A percentile compares a stretch with the other conserved stretches of the same genome.
phyloP scores from a whole-genome alignment of 306 rosid species.

The Phaseolus lunatus region DNA sequence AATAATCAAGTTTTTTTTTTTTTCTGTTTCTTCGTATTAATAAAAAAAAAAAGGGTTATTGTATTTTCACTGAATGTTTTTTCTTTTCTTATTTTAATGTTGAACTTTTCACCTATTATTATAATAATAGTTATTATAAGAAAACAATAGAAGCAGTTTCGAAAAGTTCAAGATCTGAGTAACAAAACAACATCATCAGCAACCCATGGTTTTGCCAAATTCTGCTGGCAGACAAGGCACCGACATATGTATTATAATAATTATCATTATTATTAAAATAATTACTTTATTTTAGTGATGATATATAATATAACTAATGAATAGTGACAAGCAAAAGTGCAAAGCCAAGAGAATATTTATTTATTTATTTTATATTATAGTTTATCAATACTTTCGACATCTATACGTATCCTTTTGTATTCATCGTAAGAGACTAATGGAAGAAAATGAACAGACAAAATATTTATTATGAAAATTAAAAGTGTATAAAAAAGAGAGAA shows the following conservation, averaged over 20 bases:
- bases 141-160: not conserved
- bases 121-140: no score
- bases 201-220: conserved; percentile 19
- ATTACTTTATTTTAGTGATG: not conserved
- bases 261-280: no score
- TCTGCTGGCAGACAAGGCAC: conserved; percentile 46
- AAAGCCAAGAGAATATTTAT: conserved; percentile 25
- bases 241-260: conserved; percentile 17
- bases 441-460: not conserved
- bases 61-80: no score
- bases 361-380: not conserved
- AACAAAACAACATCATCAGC: not conserved
- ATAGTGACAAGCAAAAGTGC: conserved; percentile 1
- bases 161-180: not conserved
- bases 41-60: no score
- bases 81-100: no score
- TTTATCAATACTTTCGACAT: not conserved
- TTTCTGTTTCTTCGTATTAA: no score
- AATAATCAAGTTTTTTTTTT: no score
- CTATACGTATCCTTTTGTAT: not conserved
- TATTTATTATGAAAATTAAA: no score
- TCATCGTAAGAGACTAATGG: not conserved
- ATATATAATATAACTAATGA: not conserved
- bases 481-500: not conserved
- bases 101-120: not conserved